These are phyloP conservation scores for Cordyceps cicadae DNA, from an alignment of 2,329 filamentous ascomycete species.

Conservation along the genomic window DNA sequence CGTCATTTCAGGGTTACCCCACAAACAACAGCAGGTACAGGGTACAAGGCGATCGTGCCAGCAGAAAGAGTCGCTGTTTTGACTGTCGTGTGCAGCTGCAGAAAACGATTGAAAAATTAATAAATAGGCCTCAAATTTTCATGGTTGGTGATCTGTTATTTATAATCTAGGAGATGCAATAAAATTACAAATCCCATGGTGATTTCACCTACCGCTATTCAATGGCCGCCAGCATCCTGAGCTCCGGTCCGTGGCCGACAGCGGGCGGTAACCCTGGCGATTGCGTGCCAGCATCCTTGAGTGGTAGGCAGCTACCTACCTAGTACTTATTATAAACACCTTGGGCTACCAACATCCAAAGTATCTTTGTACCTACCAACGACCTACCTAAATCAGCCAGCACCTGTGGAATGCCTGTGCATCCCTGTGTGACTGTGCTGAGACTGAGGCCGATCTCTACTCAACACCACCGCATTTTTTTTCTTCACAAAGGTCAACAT, in stretches of 20 bases:
- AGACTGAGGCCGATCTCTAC: neutral
- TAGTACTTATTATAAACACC: neutral
- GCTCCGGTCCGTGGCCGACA: neutral
- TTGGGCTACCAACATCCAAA: neutral
- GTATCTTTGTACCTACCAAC: too few species aligned
- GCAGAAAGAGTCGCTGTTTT: neutral
- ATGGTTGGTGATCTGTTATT: too few species aligned
- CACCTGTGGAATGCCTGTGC: neutral
- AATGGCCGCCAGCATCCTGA: neutral
- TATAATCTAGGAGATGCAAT: too few species aligned
- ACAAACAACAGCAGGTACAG: neutral
- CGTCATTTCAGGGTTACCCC: conserved; percentile 5
- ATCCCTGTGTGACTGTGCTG: neutral
- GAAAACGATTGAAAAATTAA: too few species aligned
- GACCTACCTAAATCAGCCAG: too few species aligned
- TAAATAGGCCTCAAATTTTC: too few species aligned
- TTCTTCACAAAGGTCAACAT: neutral
- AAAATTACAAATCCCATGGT: too few species aligned
- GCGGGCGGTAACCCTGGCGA: conserved; percentile 2
- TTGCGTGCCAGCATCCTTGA: conserved; percentile 7
- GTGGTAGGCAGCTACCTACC: neutral
- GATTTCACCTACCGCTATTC: too few species aligned
- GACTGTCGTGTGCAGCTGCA: neutral
- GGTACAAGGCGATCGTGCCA: neutral
- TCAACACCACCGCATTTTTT: neutral